Base-by-base conservation (phyloP, 495 filamentous ascomycete species). In the Aspergillus ellipticus region DNA sequence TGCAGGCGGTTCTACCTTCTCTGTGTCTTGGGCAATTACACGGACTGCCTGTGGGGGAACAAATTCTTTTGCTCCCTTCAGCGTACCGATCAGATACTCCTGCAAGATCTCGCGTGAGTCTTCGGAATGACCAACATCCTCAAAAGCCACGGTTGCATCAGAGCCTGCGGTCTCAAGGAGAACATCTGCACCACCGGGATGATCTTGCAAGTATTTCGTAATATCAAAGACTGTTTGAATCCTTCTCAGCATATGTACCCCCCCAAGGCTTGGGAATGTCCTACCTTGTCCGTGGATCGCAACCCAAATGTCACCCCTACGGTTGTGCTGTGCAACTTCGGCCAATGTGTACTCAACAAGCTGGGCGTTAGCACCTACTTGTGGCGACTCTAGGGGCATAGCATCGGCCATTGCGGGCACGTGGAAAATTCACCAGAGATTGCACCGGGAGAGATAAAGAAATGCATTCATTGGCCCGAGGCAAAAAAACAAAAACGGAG, bases 41-140 rank as follows among this genome's bases (percentile, higher is more conserved):
- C 66, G 66, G 6, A 72, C 67, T 15, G 67, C 47, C 28, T 66
- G 59, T 2, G 65, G 65, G 0, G 57, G 58, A 13, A 59, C 55
- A 24, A 50, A 68, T 42, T 66, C 52, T 42, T 60, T 53, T 15
- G 70, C 67, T 55, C 69, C 64, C 45, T 68, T 71, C 20, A 73
- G 35, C 0, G 55, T 63, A 28, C 72, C 72, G 21, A 75, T 47
- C 6, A 67, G 45, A 49, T 56, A 73, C 13, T 57, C 46, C 24
- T 62, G 51, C 22, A 71, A 39, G 15, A 62, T 54, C 31, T 70
- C 70, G 15, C 58, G 58, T 11, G 79, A 77, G 45, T 82, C 80
- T 13, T 74, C 71, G 3, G 78, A 79, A 45, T 85, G 82, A 6
- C 80, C 82, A 13, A 71, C 70, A 19, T 82, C 70, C 19, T 83